These are phyloP conservation scores for Diospyros lotus DNA, from an alignment of 148 eudicot genomes.

Conservation along the genomic window DNA sequence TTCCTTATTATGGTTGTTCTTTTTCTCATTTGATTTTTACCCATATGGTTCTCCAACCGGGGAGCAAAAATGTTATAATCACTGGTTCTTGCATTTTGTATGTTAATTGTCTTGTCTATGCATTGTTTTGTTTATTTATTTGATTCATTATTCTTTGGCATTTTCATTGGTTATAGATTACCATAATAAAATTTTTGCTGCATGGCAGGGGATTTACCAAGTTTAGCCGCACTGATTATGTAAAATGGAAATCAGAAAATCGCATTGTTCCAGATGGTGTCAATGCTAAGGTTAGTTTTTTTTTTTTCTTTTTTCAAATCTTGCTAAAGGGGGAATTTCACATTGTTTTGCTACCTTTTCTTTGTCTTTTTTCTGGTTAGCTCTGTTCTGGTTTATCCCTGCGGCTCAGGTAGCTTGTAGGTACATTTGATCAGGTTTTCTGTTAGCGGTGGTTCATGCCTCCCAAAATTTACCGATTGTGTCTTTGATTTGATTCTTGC, in stretches of 20 bases:
- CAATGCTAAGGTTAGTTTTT: slow-evolving; percentile 33
- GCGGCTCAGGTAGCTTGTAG: neutral
- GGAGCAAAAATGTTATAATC: too few relatives aligned
- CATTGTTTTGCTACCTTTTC: neutral
- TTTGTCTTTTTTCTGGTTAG: neutral
- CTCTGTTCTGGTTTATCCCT: neutral
- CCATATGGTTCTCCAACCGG: too few relatives aligned
- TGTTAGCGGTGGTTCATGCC: neutral
- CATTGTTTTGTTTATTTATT: neutral
- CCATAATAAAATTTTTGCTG: neutral
- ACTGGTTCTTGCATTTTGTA: too few relatives aligned
- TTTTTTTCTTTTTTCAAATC: neutral
- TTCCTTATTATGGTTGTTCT: too few relatives aligned
- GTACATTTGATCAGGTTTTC: neutral
- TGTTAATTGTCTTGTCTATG: too few relatives aligned
- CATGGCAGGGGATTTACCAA: slow-evolving; percentile 40
- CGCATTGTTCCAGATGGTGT: slow-evolving; percentile 40
- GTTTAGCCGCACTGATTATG: slow-evolving; percentile 38
- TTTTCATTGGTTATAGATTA: neutral
- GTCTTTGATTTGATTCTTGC: slow-evolving; percentile 7
- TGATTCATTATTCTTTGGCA: neutral
- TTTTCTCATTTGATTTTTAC: too few relatives aligned
- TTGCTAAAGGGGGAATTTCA: neutral
- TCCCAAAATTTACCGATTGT: neutral
- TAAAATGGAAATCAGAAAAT: slow-evolving; percentile 30